Evolutionary conservation across 768 basidiomycete genomes (phyloP).

Genomic region (Coprinellus aureogranulatus): DNA sequence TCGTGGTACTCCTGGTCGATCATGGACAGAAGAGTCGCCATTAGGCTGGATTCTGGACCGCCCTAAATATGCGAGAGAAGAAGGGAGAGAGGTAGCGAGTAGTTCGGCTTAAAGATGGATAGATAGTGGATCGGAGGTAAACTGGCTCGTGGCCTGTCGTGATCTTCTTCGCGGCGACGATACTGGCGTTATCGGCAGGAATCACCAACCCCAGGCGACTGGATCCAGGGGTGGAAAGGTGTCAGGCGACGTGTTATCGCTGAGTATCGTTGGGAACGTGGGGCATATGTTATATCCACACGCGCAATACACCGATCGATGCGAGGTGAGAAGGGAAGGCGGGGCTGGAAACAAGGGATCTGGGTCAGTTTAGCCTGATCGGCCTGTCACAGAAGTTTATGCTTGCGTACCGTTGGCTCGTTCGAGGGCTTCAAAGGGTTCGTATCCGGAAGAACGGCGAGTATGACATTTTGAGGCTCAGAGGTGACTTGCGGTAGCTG

Average conservation of each 20-base stretch:
- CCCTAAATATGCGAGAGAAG: neutral
- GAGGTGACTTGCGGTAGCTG: neutral
- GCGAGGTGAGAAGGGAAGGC: neutral
- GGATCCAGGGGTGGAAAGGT: neutral
- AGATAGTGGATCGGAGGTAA: neutral
- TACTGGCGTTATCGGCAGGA: conserved; percentile 1
- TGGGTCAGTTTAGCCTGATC: neutral
- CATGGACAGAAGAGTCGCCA: too few species aligned
- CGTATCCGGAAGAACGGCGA: conserved; percentile 9
- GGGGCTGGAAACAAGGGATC: neutral
- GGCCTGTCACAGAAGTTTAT: neutral
- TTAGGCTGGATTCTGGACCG: too few species aligned
- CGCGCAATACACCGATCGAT: neutral
- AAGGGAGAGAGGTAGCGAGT: neutral
- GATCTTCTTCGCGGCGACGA: neutral
- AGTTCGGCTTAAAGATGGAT: neutral
- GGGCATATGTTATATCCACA: conserved; percentile 3
- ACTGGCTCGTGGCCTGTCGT: neutral
- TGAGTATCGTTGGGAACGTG: neutral
- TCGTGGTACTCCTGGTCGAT: neutral
- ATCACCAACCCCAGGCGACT: neutral
- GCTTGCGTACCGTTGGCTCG: neutral
- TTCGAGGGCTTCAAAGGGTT: conserved; percentile 1
- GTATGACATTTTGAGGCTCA: conserved; percentile 4
- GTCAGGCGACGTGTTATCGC: conserved; percentile 3